Base-by-base conservation (phyloP, 352 stramenopile species). In the Halophytophthora polymorphica region DNA sequence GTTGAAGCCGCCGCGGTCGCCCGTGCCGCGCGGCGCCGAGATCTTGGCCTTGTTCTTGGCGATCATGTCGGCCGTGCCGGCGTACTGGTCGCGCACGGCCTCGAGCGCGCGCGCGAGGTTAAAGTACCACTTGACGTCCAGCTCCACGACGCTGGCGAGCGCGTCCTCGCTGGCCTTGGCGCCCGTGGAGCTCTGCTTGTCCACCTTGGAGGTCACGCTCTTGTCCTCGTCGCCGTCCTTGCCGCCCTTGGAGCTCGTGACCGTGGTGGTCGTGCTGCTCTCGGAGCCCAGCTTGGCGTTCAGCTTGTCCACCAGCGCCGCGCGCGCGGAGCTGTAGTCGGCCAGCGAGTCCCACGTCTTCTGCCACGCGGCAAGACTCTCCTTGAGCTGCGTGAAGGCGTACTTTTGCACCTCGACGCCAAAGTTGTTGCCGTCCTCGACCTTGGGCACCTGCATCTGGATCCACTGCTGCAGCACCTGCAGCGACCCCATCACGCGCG, bases 361-460 rank as follows among this genome's bases (percentile, higher is more conserved):
- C 61, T 91, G 81, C 58, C 80, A 85, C 54, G 70, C 74, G 13
- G 82, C 76, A 25, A 66, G 43, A 31, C 67, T 71, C 50, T 88
- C 73, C 50, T 86, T 91, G 6, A 93, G 44, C 48, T 87, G 71
- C 60, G 82, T 61, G 61, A 64, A 77, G 28, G 81, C 77, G 48
- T 79, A 74, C 61, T 88, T 87, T 58, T 93, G 83, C 64, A 93
- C 83, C 55, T 93, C 83, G 38, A 93, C 83, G 50, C 83, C 83
- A 68, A 93, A 93, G 64, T 93, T 93, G 69, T 93, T 93, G 61
- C 83, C 83, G 56, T 93, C 83, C 29, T 75, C 76, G 43, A 91
- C 73, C 58, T 81, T 82, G 25, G 83, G 83, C 36, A 91, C 75
- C 22, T 81, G 71, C 49, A 93, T 60, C 49, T 83, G 68, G 34